phyloP scores from a whole-genome alignment of 371 early-diverging fungal species.

The Saksenaea vasiformis region DNA sequence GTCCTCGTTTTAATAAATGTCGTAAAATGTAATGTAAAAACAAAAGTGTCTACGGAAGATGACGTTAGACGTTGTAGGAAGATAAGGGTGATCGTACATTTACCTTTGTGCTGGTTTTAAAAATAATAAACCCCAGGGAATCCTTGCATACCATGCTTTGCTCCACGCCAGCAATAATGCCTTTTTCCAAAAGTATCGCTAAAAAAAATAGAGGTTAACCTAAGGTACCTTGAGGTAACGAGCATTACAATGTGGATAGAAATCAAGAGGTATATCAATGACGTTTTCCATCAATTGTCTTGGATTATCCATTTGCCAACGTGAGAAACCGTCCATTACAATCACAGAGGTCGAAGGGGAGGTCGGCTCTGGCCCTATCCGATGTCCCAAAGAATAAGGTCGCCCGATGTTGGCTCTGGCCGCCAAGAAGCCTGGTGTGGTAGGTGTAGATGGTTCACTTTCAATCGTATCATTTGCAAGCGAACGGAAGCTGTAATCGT shows the following conservation, averaged over 20 bases:
- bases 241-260: slow-evolving; percentile 76
- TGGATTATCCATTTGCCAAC: slow-evolving; percentile 48
- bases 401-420: slow-evolving; percentile 26
- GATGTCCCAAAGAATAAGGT: slow-evolving; percentile 44
- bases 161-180: slow-evolving; percentile 80
- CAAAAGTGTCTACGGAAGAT: slow-evolving; percentile 66
- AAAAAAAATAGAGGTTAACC: slow-evolving; percentile 7
- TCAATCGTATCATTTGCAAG: slow-evolving; percentile 25
- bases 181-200: slow-evolving; percentile 77
- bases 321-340: slow-evolving; percentile 25
- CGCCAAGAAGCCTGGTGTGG: slow-evolving; percentile 36
- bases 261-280: slow-evolving; percentile 70
- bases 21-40: slow-evolving; percentile 76
- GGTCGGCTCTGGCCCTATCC: slow-evolving; percentile 29
- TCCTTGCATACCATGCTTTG: slow-evolving; percentile 62
- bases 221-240: neutral
- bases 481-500: slow-evolving; percentile 33
- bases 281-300: slow-evolving; percentile 30
- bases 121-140: slow-evolving; percentile 62
- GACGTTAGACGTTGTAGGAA: neutral
- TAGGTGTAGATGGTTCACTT: slow-evolving; percentile 42
- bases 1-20: slow-evolving; percentile 54
- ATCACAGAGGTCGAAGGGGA: slow-evolving; percentile 28
- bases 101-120: slow-evolving; percentile 73
- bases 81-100: neutral